Percentiles rank a stretch among this genome's conserved stretches.
phyloP scores from a whole-genome alignment of 345 rosid species.

The Corchorus olitorius region DNA sequence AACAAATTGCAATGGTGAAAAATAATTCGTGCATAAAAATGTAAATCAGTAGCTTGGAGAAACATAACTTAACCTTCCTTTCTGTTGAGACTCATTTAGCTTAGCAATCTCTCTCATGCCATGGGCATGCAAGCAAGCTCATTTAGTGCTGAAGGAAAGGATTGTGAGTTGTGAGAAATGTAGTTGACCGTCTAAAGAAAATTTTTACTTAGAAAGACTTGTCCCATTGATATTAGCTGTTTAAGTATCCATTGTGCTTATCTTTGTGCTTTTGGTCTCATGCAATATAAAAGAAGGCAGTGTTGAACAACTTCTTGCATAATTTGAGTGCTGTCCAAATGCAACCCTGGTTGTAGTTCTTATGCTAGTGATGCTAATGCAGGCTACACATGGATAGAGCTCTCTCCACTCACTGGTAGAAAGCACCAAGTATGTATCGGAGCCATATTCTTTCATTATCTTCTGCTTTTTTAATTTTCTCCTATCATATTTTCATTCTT shows the following conservation, averaged over 20 bases:
- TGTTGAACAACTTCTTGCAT: background rate
- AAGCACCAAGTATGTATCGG: constrained; percentile 77
- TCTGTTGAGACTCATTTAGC: background rate
- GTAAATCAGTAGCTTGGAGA: background rate
- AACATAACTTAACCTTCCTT: background rate
- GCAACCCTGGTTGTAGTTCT: constrained; percentile 15
- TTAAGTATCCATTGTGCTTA: background rate
- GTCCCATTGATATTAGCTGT: background rate
- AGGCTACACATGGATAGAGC: constrained; percentile 93
- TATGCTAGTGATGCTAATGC: constrained; percentile 28
- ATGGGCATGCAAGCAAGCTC: background rate
- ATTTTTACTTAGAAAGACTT: background rate
- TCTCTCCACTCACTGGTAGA: constrained; percentile 89
- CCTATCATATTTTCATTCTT: background rate
- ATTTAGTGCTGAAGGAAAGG: background rate
- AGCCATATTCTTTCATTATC: constrained; percentile 5
- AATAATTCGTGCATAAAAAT: background rate
- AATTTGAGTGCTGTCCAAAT: background rate
- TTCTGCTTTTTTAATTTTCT: constrained; percentile 2
- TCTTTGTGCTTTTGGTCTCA: background rate
- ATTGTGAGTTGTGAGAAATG: background rate
- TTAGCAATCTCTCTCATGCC: background rate
- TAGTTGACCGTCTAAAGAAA: background rate
- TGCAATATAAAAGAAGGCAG: background rate
- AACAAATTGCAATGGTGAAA: background rate